Percentiles rank a stretch among this genome's conserved stretches.
These are phyloP conservation scores for Colletotrichum nymphaeae DNA, from an alignment of 2,329 filamentous ascomycete genomes.

Conservation along the genomic window DNA sequence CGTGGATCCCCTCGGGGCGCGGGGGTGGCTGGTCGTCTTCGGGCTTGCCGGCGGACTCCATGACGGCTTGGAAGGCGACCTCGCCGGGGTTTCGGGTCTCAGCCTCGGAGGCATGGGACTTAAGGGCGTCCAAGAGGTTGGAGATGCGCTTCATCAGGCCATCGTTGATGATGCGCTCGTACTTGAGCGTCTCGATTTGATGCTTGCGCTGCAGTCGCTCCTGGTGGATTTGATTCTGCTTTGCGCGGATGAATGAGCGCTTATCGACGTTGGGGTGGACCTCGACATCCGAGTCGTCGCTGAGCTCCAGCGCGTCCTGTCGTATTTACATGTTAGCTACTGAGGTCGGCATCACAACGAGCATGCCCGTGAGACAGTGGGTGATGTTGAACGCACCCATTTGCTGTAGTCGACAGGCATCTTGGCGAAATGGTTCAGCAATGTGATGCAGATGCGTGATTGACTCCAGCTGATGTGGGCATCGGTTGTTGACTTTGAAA, in stretches of 20 bases:
- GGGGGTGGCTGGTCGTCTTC: conserved; percentile 80
- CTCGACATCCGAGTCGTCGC: conserved; percentile 97
- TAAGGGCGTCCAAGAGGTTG: conserved; percentile 78
- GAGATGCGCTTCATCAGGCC: conserved; percentile 88
- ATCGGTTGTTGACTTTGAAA: not conserved
- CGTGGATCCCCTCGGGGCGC: conserved; percentile 83
- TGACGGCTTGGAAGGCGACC: conserved; percentile 88
- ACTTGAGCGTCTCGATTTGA: conserved; percentile 91
- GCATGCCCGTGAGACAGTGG: not conserved
- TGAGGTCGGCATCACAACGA: not conserved
- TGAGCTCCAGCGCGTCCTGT: conserved; percentile 91
- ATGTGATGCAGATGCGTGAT: conserved; percentile 12
- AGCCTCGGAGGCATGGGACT: conserved; percentile 77
- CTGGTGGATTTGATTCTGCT: conserved; percentile 96
- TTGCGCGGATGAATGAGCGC: conserved; percentile 96
- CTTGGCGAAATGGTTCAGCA: conserved; percentile 38
- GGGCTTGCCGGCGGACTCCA: conserved; percentile 80
- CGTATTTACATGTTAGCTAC: conserved; percentile 18
- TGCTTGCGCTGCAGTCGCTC: conserved; percentile 87
- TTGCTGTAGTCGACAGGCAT: conserved; percentile 74
- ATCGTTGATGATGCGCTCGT: conserved; percentile 93
- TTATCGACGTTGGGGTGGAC: conserved; percentile 99
- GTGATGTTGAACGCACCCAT: conserved; percentile 64
- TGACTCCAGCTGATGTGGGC: conserved; percentile 12
- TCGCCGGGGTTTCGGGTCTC: conserved; percentile 77